These are phyloP conservation scores for Fusarium haematococcum DNA, from an alignment of 2,329 filamentous ascomycete genomes.

Conservation along the genomic window DNA sequence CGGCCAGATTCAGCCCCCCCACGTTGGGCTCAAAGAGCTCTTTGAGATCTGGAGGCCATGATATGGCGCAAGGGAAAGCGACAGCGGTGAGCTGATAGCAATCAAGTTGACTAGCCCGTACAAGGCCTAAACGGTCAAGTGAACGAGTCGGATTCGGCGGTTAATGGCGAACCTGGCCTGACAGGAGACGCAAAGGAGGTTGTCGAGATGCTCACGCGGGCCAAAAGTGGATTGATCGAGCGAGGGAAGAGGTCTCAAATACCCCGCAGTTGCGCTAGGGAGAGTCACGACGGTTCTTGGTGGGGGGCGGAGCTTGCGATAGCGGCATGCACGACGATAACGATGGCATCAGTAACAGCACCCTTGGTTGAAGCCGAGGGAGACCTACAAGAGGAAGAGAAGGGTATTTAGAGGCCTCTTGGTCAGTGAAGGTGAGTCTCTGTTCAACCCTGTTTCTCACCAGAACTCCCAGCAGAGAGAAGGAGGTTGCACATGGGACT, in stretches of 20 bases:
- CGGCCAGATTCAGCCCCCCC: not conserved
- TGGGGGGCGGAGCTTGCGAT: slow-evolving; percentile 37
- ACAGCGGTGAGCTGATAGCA: slow-evolving; percentile 22
- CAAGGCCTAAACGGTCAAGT: not conserved
- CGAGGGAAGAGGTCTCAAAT: slow-evolving; percentile 26
- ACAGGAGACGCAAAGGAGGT: slow-evolving; percentile 29
- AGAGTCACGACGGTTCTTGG: slow-evolving; percentile 35
- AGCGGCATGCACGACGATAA: slow-evolving; percentile 40
- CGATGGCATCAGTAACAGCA: not conserved
- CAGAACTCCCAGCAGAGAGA: not conserved
- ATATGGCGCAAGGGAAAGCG: not conserved
- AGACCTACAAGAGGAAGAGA: not conserved
- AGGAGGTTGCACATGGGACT: not conserved
- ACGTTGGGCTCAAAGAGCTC: not conserved
- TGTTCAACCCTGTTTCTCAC: too few species aligned
- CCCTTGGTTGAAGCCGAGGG: not conserved
- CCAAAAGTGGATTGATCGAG: slow-evolving; percentile 25
- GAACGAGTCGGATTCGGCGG: slow-evolving; percentile 13
- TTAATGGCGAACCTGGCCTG: slow-evolving; percentile 23
- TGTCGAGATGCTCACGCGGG: slow-evolving; percentile 34
- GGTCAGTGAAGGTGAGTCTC: too few species aligned
- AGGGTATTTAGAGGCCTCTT: not conserved
- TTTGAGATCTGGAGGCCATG: not conserved
- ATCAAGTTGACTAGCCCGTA: not conserved
- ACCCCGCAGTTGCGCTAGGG: slow-evolving; percentile 40